Evolutionary conservation across 73 alveolate species (phyloP).

Genomic region (Symbiodinium natans): DNA sequence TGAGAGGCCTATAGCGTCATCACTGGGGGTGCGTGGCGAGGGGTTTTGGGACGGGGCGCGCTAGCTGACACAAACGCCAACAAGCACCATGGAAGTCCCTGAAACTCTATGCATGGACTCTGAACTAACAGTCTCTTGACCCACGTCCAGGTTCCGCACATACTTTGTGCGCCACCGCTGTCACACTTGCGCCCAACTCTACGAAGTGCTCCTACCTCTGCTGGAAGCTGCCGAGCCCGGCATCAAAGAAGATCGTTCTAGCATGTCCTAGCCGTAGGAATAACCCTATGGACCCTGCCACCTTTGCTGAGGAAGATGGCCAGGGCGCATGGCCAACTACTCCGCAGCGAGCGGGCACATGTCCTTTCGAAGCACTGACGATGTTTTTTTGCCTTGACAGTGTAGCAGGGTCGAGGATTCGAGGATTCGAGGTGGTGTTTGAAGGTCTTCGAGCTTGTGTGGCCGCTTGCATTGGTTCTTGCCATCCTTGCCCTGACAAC

Average conservation of each 20-base stretch:
- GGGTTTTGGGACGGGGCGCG: background rate
- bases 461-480: too few relatives aligned
- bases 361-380: too few relatives aligned
- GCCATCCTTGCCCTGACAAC: too few relatives aligned
- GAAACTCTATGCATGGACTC: background rate
- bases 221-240: background rate
- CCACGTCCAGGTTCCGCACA: conserved; percentile 26
- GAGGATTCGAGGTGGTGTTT: too few relatives aligned
- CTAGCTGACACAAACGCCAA: background rate
- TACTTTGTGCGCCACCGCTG: conserved; percentile 62
- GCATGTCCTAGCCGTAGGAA: too few relatives aligned
- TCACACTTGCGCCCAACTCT: conserved; percentile 46
- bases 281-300: background rate
- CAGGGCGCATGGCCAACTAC: conserved; percentile 13
- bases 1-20: too few relatives aligned
- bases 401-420: too few relatives aligned
- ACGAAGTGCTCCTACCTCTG: conserved; percentile 40
- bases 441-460: too few relatives aligned
- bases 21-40: background rate
- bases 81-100: background rate
- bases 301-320: background rate
- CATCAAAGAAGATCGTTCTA: background rate
- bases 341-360: conserved; percentile 65
- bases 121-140: too few relatives aligned
- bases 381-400: too few relatives aligned